Evolutionary conservation across 2,329 filamentous ascomycete genomes (phyloP).

Genomic region (Ophiostoma angusticollis): DNA sequence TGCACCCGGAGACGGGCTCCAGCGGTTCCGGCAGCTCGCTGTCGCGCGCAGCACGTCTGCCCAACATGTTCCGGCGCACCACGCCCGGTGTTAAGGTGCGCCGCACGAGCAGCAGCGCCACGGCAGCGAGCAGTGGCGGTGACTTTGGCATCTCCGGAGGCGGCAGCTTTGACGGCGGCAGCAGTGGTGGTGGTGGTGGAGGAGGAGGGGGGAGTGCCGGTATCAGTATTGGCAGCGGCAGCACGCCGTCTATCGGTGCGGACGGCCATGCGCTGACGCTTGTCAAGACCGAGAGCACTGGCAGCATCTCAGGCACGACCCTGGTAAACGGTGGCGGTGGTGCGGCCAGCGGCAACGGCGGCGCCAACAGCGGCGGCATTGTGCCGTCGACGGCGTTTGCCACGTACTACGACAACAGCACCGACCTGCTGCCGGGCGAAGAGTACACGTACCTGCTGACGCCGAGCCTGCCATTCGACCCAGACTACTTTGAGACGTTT

Average conservation of each 20-base stretch:
- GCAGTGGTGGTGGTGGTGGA: background rate
- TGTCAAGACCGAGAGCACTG: constrained; percentile 10
- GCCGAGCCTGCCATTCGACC: constrained; percentile 87
- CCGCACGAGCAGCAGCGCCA: constrained; percentile 39
- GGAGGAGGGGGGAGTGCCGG: constrained; percentile 5
- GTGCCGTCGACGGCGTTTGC: constrained; percentile 16
- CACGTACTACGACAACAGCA: constrained; percentile 43
- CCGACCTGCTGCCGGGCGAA: constrained; percentile 64
- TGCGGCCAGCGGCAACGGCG: constrained; percentile 2
- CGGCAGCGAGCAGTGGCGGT: constrained; percentile 24
- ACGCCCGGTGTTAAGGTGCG: constrained; percentile 44
- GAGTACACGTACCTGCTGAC: constrained; percentile 83
- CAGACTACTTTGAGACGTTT: constrained; percentile 95
- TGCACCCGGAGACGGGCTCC: constrained; percentile 63
- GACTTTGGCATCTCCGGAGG: constrained; percentile 2
- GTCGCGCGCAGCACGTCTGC: constrained; percentile 58
- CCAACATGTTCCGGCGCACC: constrained; percentile 68
- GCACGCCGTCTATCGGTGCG: constrained; percentile 11
- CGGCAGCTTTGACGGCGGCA: constrained; percentile 6
- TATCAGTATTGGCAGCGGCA: constrained; percentile 19
- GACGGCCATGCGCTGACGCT: constrained; percentile 12
- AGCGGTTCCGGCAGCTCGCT: constrained; percentile 50
- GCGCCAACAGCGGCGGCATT: constrained; percentile 14
- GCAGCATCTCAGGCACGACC: too few species aligned
- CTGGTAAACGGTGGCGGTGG: constrained; percentile 18